A percentile compares a stretch with the other conserved stretches of the same genome.
Conservation (phyloP, 2,329 filamentous ascomycete genomes). For the Alternaria triticina region DNA sequence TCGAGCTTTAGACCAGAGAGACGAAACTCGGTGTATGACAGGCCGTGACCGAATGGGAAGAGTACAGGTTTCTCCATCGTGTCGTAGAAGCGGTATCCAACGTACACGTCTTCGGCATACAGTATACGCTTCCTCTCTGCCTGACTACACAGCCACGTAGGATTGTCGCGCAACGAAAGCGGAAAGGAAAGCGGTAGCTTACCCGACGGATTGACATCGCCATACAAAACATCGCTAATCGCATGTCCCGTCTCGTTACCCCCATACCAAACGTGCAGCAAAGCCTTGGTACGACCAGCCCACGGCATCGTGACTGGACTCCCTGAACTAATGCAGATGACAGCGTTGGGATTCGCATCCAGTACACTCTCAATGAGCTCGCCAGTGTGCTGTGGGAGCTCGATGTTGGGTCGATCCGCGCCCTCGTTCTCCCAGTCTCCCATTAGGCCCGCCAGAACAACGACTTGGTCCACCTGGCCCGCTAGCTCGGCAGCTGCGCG, state of each 20-base stretch:
- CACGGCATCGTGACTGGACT: slow-evolving; percentile 78
- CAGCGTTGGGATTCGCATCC: slow-evolving; percentile 67
- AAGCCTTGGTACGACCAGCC: slow-evolving; percentile 76
- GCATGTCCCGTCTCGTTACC: slow-evolving; percentile 84
- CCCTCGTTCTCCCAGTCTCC: slow-evolving; percentile 75
- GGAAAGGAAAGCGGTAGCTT: slow-evolving; percentile 75
- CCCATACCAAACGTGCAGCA: slow-evolving; percentile 79
- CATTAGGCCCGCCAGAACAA: slow-evolving; percentile 70
- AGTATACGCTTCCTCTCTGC: slow-evolving; percentile 73
- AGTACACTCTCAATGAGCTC: slow-evolving; percentile 66
- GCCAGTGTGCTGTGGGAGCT: slow-evolving; percentile 63
- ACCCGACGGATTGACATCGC: slow-evolving; percentile 74
- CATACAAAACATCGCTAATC: slow-evolving; percentile 76
- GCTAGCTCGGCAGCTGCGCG: slow-evolving; percentile 12
- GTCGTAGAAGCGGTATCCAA: slow-evolving; percentile 89
- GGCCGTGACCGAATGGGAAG: slow-evolving; percentile 82
- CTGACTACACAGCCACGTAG: slow-evolving; percentile 70
- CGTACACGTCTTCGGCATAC: slow-evolving; percentile 74
- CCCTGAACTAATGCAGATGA: slow-evolving; percentile 84
- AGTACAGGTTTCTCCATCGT: slow-evolving; percentile 68
- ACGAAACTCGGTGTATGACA: slow-evolving; percentile 69
- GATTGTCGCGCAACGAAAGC: slow-evolving; percentile 60
- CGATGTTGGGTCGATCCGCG: slow-evolving; percentile 64
- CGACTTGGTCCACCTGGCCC: slow-evolving; percentile 48
- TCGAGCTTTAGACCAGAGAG: slow-evolving; percentile 52